Evolutionary conservation across 495 filamentous ascomycete species (phyloP).

Genomic region (Polyplosphaeria fusca): DNA sequence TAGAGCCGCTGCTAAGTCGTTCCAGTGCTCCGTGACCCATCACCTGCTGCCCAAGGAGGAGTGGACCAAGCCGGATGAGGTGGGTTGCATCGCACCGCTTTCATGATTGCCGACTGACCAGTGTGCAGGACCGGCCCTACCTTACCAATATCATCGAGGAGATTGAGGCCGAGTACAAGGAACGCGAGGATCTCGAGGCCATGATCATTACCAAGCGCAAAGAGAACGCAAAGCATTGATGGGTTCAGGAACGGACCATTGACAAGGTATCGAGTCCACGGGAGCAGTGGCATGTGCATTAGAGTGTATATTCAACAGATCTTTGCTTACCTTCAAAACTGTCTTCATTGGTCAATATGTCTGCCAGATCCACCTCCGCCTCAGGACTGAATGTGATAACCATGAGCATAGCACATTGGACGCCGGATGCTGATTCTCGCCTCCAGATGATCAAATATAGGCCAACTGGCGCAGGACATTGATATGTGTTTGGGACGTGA

Average conservation of each 20-base stretch:
- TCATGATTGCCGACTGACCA: neutral
- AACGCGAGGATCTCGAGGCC: slow-evolving; percentile 78
- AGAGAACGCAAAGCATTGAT: slow-evolving; percentile 24
- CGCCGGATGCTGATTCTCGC: no score
- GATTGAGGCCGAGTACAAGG: slow-evolving; percentile 76
- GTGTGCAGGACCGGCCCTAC: slow-evolving; percentile 67
- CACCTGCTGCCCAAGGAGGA: slow-evolving; percentile 77
- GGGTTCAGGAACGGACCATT: slow-evolving; percentile 3
- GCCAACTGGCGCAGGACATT: no score
- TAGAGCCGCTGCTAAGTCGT: slow-evolving; percentile 33
- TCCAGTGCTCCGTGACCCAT: slow-evolving; percentile 75
- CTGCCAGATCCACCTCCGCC: no score
- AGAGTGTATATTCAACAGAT: slow-evolving; percentile 31
- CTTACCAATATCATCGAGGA: slow-evolving; percentile 76
- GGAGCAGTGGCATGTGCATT: slow-evolving; percentile 24
- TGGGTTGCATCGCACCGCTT: slow-evolving; percentile 47
- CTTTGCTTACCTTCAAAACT: no score
- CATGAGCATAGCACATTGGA: no score
- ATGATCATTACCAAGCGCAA: slow-evolving; percentile 54
- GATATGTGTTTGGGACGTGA: no score
- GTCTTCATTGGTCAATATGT: no score
- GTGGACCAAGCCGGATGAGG: slow-evolving; percentile 74
- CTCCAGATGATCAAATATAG: no score
- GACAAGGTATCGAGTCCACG: neutral
- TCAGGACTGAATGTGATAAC: no score